Evolutionary conservation across 208 protist species (phyloP).

Genomic region (Leptomonas seymouri): DNA sequence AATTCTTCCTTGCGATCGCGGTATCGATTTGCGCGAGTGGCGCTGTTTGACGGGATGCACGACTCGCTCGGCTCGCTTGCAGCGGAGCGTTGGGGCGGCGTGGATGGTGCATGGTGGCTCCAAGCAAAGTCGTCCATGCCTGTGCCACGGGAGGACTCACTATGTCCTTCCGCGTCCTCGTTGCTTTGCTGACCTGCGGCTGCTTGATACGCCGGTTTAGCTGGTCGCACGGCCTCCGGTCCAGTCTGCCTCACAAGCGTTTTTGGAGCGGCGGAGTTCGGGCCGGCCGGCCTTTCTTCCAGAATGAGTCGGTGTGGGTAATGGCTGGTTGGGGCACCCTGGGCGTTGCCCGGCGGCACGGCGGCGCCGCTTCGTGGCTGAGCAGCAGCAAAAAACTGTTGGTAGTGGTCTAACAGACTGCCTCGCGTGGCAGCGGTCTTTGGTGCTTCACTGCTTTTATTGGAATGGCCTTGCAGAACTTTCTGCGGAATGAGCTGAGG

Average conservation of each 20-base stretch:
- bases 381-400: conserved; percentile 20
- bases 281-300: neutral
- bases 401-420: conserved; percentile 22
- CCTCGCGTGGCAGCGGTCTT: neutral
- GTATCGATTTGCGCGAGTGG: neutral
- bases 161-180: neutral
- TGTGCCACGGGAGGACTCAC: neutral
- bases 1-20: neutral
- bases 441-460: conserved; percentile 3
- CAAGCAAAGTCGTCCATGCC: neutral
- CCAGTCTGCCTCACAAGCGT: neutral
- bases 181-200: neutral
- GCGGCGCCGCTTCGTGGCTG: neutral
- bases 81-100: conserved; percentile 1
- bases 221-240: neutral
- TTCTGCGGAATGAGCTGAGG: neutral
- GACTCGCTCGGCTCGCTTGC: conserved; percentile 9
- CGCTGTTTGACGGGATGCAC: neutral
- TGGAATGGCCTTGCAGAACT: neutral
- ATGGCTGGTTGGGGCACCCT: neutral
- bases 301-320: neutral
- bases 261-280: neutral
- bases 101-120: conserved; percentile 11
- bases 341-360: neutral
- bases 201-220: neutral